phyloP scores from a whole-genome alignment of 2,329 filamentous ascomycete species.

The Cladobotryum protrusum region DNA sequence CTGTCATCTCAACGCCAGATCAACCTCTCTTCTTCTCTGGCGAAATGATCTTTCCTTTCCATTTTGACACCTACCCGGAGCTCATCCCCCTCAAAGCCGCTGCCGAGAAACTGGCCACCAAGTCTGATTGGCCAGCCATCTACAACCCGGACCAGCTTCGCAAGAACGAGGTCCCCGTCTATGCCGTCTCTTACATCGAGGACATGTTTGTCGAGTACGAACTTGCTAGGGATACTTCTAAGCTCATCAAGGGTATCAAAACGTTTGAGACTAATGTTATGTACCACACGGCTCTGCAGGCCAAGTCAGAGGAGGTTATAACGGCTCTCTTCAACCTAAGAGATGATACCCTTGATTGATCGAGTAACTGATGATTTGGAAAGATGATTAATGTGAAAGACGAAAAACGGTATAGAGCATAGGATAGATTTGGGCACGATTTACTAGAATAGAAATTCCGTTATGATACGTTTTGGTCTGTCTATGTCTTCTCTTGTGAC shows the following conservation, averaged over 20 bases:
- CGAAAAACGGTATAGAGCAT: too few species aligned
- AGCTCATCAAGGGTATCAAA: slow-evolving; percentile 67
- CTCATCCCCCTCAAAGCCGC: slow-evolving; percentile 61
- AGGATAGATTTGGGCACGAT: too few species aligned
- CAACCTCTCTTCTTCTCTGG: slow-evolving; percentile 72
- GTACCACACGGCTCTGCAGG: slow-evolving; percentile 78
- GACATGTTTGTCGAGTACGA: slow-evolving; percentile 90
- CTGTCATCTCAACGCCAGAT: slow-evolving; percentile 17
- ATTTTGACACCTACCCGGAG: slow-evolving; percentile 76
- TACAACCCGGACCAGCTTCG: slow-evolving; percentile 70
- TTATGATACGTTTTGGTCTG: too few species aligned
- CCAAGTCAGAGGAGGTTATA: slow-evolving; percentile 69
- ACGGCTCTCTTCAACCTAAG: slow-evolving; percentile 69
- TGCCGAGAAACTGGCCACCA: slow-evolving; percentile 63
- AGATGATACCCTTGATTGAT: slow-evolving; percentile 57
- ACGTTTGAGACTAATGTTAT: slow-evolving; percentile 79
- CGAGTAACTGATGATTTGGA: background rate
- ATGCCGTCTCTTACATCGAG: slow-evolving; percentile 74
- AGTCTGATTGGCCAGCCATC: slow-evolving; percentile 64
- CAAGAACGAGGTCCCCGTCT: slow-evolving; percentile 77
- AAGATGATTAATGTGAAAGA: too few species aligned
- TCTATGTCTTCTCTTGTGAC: too few species aligned
- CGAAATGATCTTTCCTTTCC: slow-evolving; percentile 86
- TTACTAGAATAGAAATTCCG: too few species aligned
- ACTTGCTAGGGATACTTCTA: slow-evolving; percentile 66